Base-by-base conservation (phyloP, 805 yeast species). In the Zygoascus biomembranicola region DNA sequence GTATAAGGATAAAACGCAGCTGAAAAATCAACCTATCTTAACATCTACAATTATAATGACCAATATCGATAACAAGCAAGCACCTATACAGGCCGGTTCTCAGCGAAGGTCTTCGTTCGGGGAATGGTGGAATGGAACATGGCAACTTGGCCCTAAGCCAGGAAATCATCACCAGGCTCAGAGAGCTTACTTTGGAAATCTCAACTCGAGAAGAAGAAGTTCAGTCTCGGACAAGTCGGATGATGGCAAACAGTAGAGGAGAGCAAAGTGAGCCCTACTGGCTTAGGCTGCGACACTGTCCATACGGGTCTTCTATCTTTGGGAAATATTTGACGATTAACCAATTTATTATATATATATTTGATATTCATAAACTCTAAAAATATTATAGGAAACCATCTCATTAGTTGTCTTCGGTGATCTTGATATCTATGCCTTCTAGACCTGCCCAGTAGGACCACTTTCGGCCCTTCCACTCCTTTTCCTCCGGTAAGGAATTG, bases 91-190 rank as follows among this genome's bases (percentile, higher is more conserved):
- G 26, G 26, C 23, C 4, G 44, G 8, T 42, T 8, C 8, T 5
- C 13, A 16, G 32, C 18, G 49, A 28, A 28, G 41, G 32, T 26
- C 49, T 10, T 46, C 49, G 20, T 46, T 46, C 26, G 49, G 49
- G 4, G 49, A 46, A 32, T 46, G 49, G 49, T 46, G 49, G 49
- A 46, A 46, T 20, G 49, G 49, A 14, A 46, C 49, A 26, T 46
- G 49, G 49, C 49, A 46, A 16, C 41, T 46, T 4, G 49, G 49
- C 39, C 49, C 18, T 18, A 46, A 46, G 20, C 41, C 32, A 31
- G 37, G 37, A 9, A 32, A 14, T 16, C 49, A 46, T 32, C 18
- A 46, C 32, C 18, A n/a, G 18, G 49, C 49, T 14, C 49, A 46
- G 26, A 5, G 49, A 46, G 8, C 14, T 2, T 46, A 46, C 26